Percentiles rank a stretch among this genome's conserved stretches.
Evolutionary conservation across 306 rosid genomes (phyloP).

Genomic region (Dalbergia cochinchinensis): DNA sequence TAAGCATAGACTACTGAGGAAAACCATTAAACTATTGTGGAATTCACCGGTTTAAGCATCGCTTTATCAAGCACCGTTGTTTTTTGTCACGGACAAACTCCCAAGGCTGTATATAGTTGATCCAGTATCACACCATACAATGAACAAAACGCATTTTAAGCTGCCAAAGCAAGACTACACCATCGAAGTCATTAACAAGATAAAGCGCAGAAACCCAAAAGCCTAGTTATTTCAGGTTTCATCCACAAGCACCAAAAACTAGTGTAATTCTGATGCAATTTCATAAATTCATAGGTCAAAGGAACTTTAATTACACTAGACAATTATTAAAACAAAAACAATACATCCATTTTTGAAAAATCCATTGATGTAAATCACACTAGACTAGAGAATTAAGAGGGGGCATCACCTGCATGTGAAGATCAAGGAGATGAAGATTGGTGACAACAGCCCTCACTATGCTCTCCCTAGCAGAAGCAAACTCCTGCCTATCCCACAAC

Average conservation of each 20-base stretch:
- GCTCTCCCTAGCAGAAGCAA: constrained; percentile 93
- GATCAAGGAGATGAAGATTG: constrained; percentile 94
- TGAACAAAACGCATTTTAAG: too few species aligned
- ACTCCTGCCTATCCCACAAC: constrained; percentile 96
- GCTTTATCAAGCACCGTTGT: background rate
- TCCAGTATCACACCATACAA: background rate
- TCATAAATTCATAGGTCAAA: background rate
- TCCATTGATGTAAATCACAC: constrained; percentile 20
- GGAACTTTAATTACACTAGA: constrained; percentile 12
- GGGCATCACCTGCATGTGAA: constrained; percentile 88
- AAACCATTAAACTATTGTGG: background rate
- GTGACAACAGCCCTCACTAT: constrained; percentile 98
- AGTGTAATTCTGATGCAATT: background rate
- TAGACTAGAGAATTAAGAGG: constrained; percentile 23
- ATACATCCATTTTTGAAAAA: background rate
- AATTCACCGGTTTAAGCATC: background rate
- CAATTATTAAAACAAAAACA: background rate
- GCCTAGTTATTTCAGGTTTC: background rate
- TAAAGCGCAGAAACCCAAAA: constrained; percentile 25
- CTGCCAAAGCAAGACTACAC: background rate
- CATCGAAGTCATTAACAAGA: background rate
- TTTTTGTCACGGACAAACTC: background rate
- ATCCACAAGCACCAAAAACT: background rate
- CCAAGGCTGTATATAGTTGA: background rate
- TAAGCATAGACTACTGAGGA: constrained; percentile 1